Percentiles rank a stretch among this genome's conserved stretches.
Conservation (phyloP, 345 rosid genomes). For the Rhizophora mangle region DNA sequence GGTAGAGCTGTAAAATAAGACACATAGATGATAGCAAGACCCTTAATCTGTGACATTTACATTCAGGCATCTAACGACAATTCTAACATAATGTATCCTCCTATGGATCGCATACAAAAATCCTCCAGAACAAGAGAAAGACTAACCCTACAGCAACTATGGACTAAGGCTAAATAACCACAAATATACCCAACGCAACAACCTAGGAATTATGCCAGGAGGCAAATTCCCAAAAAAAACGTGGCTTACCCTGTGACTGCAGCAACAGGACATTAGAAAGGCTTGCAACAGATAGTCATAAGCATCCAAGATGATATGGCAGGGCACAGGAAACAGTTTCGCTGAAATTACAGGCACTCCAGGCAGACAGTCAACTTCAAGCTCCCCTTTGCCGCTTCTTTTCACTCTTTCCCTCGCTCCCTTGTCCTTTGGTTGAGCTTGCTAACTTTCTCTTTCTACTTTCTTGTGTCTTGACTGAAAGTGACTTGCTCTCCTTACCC, state of each 20-base stretch:
- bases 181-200: conserved; percentile 7
- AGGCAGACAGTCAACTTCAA: conserved; percentile 4
- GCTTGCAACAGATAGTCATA: conserved; percentile 3
- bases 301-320: neutral
- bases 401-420: conserved; percentile 48
- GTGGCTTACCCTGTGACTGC: conserved; percentile 19
- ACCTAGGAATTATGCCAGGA: conserved; percentile 3
- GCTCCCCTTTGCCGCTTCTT: conserved; percentile 62
- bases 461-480: conserved; percentile 39
- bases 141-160: conserved; percentile 32
- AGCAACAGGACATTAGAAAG: conserved; percentile 6
- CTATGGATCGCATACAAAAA: conserved; percentile 19
- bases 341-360: neutral
- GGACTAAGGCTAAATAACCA: conserved; percentile 21
- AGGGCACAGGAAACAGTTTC: neutral
- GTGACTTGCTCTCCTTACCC: conserved; percentile 44
- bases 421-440: conserved; percentile 44
- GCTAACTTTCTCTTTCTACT: conserved; percentile 40
- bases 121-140: conserved; percentile 20
- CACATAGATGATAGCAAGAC: conserved; percentile 5
- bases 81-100: conserved; percentile 31
- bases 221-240: conserved; percentile 15
- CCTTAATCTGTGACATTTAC: conserved; percentile 25
- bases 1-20: neutral
- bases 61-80: conserved; percentile 21